Evolutionary conservation across 2,329 filamentous ascomycete genomes (phyloP), one percentile per base, ranked within the genome.

Genomic region (Paramyrothecium roridum): DNA sequence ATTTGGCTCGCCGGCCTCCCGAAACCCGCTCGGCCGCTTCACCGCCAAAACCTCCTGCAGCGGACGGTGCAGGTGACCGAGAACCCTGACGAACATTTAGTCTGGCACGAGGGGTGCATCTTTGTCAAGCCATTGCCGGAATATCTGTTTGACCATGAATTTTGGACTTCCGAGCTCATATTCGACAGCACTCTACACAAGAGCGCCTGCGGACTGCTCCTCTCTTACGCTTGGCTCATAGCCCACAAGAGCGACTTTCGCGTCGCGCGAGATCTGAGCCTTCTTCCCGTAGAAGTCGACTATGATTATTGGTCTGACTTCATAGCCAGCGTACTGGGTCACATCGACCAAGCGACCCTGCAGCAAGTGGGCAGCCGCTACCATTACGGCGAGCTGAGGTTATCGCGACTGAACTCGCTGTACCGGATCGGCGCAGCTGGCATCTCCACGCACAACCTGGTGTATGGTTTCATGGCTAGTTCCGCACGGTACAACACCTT

Each of bases 1-100:
- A 49, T 56, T n/a, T 58, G 57, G 57, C 50, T 58, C n/a, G 52
- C 57, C 3, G 54, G 57, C n/a, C 47, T 58, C 20, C 54, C 52
- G 6, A 51, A 52, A 17, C 52, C 54, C 8, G 49, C 54, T 26
- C 54, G 57, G 3, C 54, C 57, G 17, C 48, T 58, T 17, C 54
- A 56, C 47, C 52, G 54, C 26, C 57, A 57, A 33, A 52, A 16
- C 12, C 13, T 58, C 8, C 49, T 58, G 8, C 19, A 21, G 21
- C 57, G 57, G 30, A 52, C 50, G 12, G 54, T 58, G 17, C 47
- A 34, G 50, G 37, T 53, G 21, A 56, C 54, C 3, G 57, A 58
- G 51, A 23, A 13, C 22, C 50, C 57, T 3, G 45, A 58, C 23
- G 54, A 56, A 26, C 54, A 58, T 22, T 46, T 58, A 1, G 52